Evolutionary conservation across 495 filamentous ascomycete species (phyloP), one percentile per base, ranked within the genome.

Genomic region (Penicillium daleae): DNA sequence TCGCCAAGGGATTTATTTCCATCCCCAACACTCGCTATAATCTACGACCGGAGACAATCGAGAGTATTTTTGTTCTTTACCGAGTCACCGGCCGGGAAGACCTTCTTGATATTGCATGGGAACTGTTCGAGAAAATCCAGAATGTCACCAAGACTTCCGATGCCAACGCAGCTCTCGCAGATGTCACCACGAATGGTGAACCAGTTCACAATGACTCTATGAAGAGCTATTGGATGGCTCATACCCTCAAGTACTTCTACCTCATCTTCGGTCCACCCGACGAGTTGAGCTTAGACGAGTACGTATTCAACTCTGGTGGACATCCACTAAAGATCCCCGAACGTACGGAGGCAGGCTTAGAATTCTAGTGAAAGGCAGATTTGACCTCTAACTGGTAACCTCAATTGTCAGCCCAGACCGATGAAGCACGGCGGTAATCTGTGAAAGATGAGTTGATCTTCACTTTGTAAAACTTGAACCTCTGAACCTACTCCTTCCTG

Each of bases 211-310:
- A 61, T 22, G 76, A 85, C 61, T 70, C 69, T 17, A 83, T 82
- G 77, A 78, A 83, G 66, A 76, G 79, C 48, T 87, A 85, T 62
- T 87, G 84, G 84, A 73, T 85, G 67, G 82, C 83, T 31, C 87
- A 90, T 78, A 87, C 87, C n/a, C 71, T 90, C 55, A 91, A 90
- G 73, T 91, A 90, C 64, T 89, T 89, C 63, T 90, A 89, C 69
- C 71, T 90, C 32, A 78, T 87, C 6, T 90, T 89, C 62, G 81
- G 78, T 21, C 79, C 86, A 19, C 85, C 85, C 9, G 81, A 83
- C 13, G 65, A 86, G 9, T 76, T 92, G 13, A 87, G 83, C 67
- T 69, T 92, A 66, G 89, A 93, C 73, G 81, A 92, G 21, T 92
- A 81, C 80, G 89, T 92, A 21, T 82, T 92, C 69, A 85, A 82